phyloP scores from a whole-genome alignment of 495 filamentous ascomycete genomes.

The Aspergillus heteromorphus region DNA sequence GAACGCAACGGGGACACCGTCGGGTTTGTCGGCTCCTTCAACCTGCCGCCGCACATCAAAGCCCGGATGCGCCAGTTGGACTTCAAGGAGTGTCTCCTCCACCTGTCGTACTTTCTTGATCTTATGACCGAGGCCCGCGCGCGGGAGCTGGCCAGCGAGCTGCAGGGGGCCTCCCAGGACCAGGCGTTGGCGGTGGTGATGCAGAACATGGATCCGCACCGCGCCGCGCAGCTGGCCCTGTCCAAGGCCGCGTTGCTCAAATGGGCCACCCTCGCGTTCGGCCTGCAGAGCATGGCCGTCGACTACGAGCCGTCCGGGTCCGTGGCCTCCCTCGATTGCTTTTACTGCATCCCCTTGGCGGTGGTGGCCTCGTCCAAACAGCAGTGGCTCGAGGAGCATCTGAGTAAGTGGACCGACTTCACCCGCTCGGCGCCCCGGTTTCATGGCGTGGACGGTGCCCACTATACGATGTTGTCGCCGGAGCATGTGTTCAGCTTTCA shows the following conservation, averaged over 20 bases:
- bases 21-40: conserved; percentile 25
- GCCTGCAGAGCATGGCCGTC: conserved; percentile 38
- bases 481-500: conserved; percentile 20
- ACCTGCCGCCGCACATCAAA: conserved; percentile 50
- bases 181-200: neutral
- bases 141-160: conserved; percentile 6
- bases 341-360: conserved; percentile 39
- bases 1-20: conserved; percentile 26
- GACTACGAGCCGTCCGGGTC: conserved; percentile 47
- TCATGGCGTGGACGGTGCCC: conserved; percentile 20
- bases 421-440: conserved; percentile 5
- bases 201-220: neutral
- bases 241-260: conserved; percentile 19
- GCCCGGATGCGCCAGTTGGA: conserved; percentile 42
- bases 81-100: conserved; percentile 41
- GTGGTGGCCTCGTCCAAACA: conserved; percentile 31
- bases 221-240: conserved; percentile 37
- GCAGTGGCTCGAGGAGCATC: conserved; percentile 37
- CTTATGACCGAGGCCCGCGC: conserved; percentile 36
- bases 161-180: conserved; percentile 8
- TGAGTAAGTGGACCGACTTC: conserved; percentile 44
- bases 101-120: conserved; percentile 45
- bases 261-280: conserved; percentile 40
- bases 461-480: conserved; percentile 19
- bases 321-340: conserved; percentile 44